Evolutionary conservation across 1,284 basidiomycete genomes (phyloP).

Genomic region (Puccinia polysora): DNA sequence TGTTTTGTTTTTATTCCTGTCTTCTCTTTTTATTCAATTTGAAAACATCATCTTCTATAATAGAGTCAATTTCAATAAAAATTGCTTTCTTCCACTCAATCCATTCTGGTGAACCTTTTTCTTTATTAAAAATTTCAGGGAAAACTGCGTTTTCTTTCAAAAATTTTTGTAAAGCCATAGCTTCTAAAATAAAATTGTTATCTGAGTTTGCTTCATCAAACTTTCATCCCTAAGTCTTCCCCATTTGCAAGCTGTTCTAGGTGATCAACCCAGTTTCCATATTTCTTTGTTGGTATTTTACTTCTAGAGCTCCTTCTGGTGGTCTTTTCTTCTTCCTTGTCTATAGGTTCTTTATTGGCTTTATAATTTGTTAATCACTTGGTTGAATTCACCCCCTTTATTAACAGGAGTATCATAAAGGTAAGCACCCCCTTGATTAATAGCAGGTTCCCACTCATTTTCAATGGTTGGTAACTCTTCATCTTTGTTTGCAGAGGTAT

Average conservation of each 20-base stretch:
- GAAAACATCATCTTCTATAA: neutral
- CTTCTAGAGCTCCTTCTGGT: no score
- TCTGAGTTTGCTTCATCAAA: neutral
- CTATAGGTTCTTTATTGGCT: no score
- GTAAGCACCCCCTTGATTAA: neutral
- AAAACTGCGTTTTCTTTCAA: no score
- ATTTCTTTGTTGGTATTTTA: neutral
- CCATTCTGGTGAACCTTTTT: neutral
- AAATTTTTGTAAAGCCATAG: no score
- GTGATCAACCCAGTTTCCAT: neutral
- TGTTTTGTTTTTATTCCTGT: neutral
- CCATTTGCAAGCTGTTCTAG: no score
- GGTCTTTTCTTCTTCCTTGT: no score
- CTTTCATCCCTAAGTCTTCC: neutral
- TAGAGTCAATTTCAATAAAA: neutral
- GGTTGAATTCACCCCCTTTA: no score
- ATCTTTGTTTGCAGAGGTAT: no score
- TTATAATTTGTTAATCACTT: neutral
- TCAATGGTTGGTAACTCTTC: no score
- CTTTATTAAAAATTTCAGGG: no score
- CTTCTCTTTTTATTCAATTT: neutral
- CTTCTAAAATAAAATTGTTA: neutral
- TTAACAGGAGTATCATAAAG: no score
- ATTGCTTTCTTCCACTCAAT: constrained; percentile 1
- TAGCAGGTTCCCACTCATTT: neutral